Evolutionary conservation across 805 yeast genomes (phyloP).

Genomic region (Jamesozyma piceae): DNA sequence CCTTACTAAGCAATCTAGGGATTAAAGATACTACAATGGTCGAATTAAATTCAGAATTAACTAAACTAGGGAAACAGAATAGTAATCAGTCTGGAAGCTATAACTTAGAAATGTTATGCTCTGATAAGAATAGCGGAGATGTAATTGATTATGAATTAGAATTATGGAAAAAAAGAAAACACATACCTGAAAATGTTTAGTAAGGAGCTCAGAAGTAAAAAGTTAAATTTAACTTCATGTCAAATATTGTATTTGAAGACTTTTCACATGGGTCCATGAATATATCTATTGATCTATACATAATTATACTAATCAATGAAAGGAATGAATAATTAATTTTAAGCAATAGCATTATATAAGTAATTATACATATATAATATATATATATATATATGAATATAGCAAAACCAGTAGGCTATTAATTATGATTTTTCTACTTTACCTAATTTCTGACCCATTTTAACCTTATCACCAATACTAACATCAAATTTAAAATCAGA

Average conservation of each 20-base stretch:
- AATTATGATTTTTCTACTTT: background rate
- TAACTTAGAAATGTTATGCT: constrained; percentile 18
- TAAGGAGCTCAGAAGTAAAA: too few species aligned
- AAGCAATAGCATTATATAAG: too few species aligned
- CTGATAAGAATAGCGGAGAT: constrained; percentile 17
- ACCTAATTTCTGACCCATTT: constrained; percentile 79
- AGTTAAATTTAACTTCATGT: too few species aligned
- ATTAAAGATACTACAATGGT: constrained; percentile 12
- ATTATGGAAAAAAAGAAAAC: constrained; percentile 16
- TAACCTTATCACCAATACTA: constrained; percentile 63
- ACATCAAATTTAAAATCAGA: constrained; percentile 61
- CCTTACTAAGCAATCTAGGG: constrained; percentile 5
- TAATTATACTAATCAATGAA: too few species aligned
- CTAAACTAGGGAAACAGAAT: background rate
- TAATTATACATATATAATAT: too few species aligned
- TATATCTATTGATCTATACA: too few species aligned
- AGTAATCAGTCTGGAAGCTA: constrained; percentile 7
- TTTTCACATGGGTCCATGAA: too few species aligned
- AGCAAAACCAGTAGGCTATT: too few species aligned
- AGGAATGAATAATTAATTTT: too few species aligned
- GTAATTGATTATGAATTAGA: constrained; percentile 20
- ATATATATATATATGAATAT: too few species aligned
- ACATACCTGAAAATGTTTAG: background rate
- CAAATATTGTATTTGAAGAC: too few species aligned
- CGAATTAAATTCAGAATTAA: constrained; percentile 10